Conservation (phyloP, 2,329 filamentous ascomycete genomes). For the Nectriaceae sp. region DNA sequence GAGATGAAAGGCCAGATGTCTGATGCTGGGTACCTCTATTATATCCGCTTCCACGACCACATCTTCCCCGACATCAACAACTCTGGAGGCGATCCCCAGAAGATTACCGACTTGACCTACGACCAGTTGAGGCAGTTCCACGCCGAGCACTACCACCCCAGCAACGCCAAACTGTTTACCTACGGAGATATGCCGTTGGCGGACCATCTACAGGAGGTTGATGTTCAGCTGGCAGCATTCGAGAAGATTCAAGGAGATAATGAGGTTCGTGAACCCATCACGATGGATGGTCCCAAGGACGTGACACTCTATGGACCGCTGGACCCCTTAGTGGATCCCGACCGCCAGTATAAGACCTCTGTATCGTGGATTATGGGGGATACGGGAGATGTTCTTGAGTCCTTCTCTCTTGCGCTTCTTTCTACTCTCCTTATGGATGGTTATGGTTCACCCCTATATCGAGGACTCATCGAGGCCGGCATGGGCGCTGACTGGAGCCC, state of each 20-base stretch:
- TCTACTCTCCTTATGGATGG: constrained; percentile 87
- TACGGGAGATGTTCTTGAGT: constrained; percentile 79
- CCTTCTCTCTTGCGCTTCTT: constrained; percentile 81
- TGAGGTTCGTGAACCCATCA: constrained; percentile 75
- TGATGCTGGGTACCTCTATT: constrained; percentile 93
- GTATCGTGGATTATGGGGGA: constrained; percentile 91
- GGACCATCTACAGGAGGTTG: constrained; percentile 78
- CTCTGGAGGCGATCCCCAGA: constrained; percentile 92
- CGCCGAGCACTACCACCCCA: constrained; percentile 91
- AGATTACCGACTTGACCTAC: constrained; percentile 94
- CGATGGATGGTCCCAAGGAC: constrained; percentile 67
- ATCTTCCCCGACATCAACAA: constrained; percentile 95
- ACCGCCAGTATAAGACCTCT: constrained; percentile 92
- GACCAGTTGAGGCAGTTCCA: constrained; percentile 88
- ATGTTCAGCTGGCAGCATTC: constrained; percentile 74
- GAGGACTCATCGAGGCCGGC: constrained; percentile 83
- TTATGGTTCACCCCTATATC: constrained; percentile 92
- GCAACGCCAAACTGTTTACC: constrained; percentile 93
- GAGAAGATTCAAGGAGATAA: constrained; percentile 68
- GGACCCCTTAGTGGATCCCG: constrained; percentile 81
- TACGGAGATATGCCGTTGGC: constrained; percentile 90
- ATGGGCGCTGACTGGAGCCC: constrained; percentile 93
- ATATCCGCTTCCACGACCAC: constrained; percentile 92
- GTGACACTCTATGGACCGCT: constrained; percentile 78
- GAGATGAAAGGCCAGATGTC: constrained; percentile 99